phyloP scores from a whole-genome alignment of 352 stramenopile genomes.

The Phytopythium delawarense region DNA sequence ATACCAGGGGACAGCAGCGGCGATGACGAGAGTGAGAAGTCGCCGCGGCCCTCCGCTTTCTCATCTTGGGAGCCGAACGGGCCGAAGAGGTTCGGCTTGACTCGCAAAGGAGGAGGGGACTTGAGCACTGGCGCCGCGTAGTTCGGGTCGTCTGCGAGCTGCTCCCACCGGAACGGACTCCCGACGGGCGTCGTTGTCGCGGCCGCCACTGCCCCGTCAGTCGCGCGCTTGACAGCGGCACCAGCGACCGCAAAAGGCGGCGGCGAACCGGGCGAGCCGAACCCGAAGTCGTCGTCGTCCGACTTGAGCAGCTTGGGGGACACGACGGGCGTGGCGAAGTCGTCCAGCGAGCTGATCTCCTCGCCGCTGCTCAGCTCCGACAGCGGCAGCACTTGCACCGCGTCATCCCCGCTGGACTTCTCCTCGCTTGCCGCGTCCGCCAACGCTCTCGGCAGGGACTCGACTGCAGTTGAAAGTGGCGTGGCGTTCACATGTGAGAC shows the following conservation, averaged over 20 bases:
- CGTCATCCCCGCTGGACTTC: conserved; percentile 24
- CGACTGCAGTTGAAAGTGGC: neutral
- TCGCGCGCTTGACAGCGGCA: neutral
- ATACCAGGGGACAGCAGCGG: conserved; percentile 21
- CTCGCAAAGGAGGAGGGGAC: conserved; percentile 30
- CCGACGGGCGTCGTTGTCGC: conserved; percentile 14
- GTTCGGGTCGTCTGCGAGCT: conserved; percentile 50
- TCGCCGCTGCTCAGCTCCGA: conserved; percentile 39
- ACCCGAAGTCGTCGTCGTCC: conserved; percentile 42
- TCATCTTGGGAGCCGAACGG: conserved; percentile 45
- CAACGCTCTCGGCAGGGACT: conserved; percentile 11
- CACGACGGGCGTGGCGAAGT: conserved; percentile 53
- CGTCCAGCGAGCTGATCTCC: conserved; percentile 42
- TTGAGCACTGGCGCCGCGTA: conserved; percentile 54
- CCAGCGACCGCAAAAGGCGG: conserved; percentile 60
- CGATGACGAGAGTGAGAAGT: conserved; percentile 16
- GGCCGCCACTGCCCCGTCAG: conserved; percentile 1
- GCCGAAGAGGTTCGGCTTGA: conserved; percentile 24
- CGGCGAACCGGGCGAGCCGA: conserved; percentile 49
- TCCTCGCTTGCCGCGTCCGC: conserved; percentile 13
- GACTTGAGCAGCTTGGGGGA: conserved; percentile 58
- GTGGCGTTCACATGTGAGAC: neutral
- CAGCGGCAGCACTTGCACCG: conserved; percentile 18
- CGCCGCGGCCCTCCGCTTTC: conserved; percentile 14
- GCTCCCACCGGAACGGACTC: conserved; percentile 71